Evolutionary conservation across 805 yeast species (phyloP).

Genomic region (Candida coquimbonensis): DNA sequence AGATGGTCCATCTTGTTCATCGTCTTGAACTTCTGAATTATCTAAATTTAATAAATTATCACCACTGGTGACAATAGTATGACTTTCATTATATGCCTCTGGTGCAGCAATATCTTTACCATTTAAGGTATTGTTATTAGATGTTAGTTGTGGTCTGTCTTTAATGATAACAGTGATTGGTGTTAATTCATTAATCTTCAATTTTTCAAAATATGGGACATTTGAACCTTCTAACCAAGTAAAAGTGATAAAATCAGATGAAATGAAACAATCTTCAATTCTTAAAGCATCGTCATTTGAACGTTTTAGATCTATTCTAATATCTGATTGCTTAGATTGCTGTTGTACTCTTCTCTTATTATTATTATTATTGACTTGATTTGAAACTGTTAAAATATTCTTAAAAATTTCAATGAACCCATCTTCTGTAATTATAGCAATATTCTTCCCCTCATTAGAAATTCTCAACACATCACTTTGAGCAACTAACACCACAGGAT

Average conservation of each 20-base stretch:
- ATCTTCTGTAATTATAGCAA: constrained; percentile 62
- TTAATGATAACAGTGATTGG: constrained; percentile 24
- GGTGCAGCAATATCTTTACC: constrained; percentile 45
- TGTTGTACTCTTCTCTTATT: constrained; percentile 36
- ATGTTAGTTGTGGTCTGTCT: constrained; percentile 33
- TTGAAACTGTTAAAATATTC: constrained; percentile 37
- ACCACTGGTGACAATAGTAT: constrained; percentile 58
- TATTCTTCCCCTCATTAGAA: constrained; percentile 30
- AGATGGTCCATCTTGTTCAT: constrained; percentile 40
- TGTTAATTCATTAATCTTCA: constrained; percentile 38
- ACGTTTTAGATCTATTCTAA: constrained; percentile 39
- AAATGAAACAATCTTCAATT: constrained; percentile 26
- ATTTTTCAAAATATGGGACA: constrained; percentile 48
- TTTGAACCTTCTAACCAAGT: constrained; percentile 60
- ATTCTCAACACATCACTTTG: constrained; percentile 52
- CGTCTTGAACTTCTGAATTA: constrained; percentile 28
- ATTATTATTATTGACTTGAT: constrained; percentile 14
- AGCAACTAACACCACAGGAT: constrained; percentile 59
- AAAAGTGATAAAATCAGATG: constrained; percentile 32
- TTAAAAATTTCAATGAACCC: constrained; percentile 70
- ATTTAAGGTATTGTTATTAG: constrained; percentile 33
- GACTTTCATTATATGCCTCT: constrained; percentile 51
- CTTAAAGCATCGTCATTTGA: constrained; percentile 30
- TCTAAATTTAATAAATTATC: constrained; percentile 52
- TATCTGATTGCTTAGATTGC: constrained; percentile 46